Evolutionary conservation across 768 basidiomycete species (phyloP).

Genomic region (Chalciporus pseudorubinellus): DNA sequence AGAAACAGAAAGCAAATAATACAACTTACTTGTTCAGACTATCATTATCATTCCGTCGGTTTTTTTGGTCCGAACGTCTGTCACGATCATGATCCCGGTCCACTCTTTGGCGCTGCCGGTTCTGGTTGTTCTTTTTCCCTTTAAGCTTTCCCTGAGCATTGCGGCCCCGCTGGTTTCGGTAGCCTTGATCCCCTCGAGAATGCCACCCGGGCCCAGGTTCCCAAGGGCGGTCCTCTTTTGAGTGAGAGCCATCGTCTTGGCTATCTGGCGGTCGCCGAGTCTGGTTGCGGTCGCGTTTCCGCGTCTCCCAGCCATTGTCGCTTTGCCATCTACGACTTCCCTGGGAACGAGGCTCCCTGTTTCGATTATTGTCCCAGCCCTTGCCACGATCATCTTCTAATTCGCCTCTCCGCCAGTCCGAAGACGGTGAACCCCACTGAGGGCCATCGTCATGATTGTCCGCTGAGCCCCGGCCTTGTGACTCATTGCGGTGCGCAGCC

Average conservation of each 20-base stretch:
- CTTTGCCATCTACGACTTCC: constrained; percentile 34
- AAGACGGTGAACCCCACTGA: constrained; percentile 42
- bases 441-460: constrained; percentile 41
- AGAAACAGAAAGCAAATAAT: constrained; percentile 7
- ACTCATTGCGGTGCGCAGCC: constrained; percentile 46
- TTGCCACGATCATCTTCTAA: constrained; percentile 38
- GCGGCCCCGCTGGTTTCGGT: constrained; percentile 38
- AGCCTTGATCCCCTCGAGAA: constrained; percentile 37
- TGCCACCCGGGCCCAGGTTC: constrained; percentile 73
- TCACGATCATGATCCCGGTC: constrained; percentile 29
- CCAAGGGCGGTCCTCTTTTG: constrained; percentile 60
- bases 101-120: constrained; percentile 32
- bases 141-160: constrained; percentile 39
- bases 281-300: constrained; percentile 47
- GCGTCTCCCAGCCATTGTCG: constrained; percentile 51
- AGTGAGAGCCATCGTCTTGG: constrained; percentile 20
- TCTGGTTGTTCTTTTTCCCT: constrained; percentile 35
- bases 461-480: constrained; percentile 41
- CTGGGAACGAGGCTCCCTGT: constrained; percentile 33
- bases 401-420: constrained; percentile 41
- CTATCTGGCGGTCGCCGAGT: constrained; percentile 31
- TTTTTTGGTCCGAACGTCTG: constrained; percentile 36
- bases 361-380: constrained; percentile 35
- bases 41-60: constrained; percentile 57
- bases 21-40: constrained; percentile 68